Conservation (phyloP, 2,329 filamentous ascomycete species). For the Xylariaceae sp. region DNA sequence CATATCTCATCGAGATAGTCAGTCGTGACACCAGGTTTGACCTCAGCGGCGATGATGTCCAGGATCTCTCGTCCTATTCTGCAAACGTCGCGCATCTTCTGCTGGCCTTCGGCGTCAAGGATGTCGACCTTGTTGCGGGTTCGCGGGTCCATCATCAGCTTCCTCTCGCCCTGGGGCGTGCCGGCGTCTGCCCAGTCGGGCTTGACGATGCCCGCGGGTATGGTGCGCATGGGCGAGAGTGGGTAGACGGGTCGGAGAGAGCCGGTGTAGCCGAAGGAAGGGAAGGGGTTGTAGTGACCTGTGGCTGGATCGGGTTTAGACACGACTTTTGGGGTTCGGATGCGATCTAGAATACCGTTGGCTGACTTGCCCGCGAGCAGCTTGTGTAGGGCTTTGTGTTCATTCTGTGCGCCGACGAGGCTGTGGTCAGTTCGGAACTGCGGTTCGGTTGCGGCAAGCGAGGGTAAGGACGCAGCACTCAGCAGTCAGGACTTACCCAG, state of each 20-base stretch:
- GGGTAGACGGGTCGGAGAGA: conserved; percentile 82
- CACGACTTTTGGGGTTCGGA: conserved; percentile 75
- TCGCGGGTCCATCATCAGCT: conserved; percentile 35
- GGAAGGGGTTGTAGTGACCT: conserved; percentile 88
- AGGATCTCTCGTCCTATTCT: conserved; percentile 83
- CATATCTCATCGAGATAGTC: conserved; percentile 94
- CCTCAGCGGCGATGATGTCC: conserved; percentile 80
- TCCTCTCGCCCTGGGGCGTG: conserved; percentile 59
- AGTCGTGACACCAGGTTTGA: conserved; percentile 89
- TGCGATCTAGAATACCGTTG: conserved; percentile 66
- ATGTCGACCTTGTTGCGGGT: conserved; percentile 79
- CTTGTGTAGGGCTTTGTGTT: conserved; percentile 84
- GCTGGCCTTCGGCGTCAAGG: conserved; percentile 73
- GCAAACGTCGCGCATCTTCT: conserved; percentile 91
- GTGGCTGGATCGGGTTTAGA: conserved; percentile 91
- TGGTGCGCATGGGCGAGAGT: conserved; percentile 64
- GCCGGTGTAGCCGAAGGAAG: conserved; percentile 79
- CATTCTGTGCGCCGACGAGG: conserved; percentile 48
- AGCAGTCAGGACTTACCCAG: conserved; percentile 66
- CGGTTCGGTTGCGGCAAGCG: neutral
- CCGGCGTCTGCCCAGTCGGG: conserved; percentile 89
- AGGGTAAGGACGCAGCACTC: conserved; percentile 2
- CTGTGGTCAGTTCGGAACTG: conserved; percentile 1
- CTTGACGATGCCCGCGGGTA: conserved; percentile 75
- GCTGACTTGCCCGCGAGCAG: conserved; percentile 47